Evolutionary conservation across 352 stramenopile genomes (phyloP).

Genomic region (Phytopythium chamaehyphon): DNA sequence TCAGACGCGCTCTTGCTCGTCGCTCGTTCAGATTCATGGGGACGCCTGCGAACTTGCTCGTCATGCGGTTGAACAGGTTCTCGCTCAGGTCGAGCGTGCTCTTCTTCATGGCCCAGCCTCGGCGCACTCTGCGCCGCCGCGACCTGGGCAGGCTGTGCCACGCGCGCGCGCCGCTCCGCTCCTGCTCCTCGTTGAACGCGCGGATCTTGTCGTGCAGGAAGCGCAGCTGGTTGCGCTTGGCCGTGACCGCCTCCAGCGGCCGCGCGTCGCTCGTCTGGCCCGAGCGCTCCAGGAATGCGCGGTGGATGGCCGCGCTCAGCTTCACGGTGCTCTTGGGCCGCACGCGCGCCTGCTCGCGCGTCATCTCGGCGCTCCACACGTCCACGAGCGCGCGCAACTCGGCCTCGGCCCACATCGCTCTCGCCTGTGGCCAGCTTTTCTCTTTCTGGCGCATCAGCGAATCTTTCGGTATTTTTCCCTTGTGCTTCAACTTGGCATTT

Average conservation of each 20-base stretch:
- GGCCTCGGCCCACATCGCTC: neutral
- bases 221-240: neutral
- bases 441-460: neutral
- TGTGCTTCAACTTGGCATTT: neutral
- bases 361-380: neutral
- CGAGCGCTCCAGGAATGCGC: neutral
- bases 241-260: neutral
- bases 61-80: neutral
- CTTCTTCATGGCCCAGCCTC: neutral
- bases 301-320: neutral
- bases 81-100: neutral
- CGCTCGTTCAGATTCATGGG: neutral
- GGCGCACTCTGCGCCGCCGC: neutral
- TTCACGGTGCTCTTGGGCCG: neutral
- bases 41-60: neutral
- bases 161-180: neutral
- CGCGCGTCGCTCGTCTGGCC: neutral
- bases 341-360: neutral
- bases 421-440: neutral
- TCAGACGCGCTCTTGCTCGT: too few relatives aligned
- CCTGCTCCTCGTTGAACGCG: neutral
- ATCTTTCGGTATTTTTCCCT: neutral
- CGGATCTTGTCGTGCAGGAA: neutral
- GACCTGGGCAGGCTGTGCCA: neutral
- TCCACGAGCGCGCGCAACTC: constrained; percentile 2